These are phyloP conservation scores for Cladophialophora chaetospira DNA, from an alignment of 2,329 filamentous ascomycete species.

Conservation along the genomic window DNA sequence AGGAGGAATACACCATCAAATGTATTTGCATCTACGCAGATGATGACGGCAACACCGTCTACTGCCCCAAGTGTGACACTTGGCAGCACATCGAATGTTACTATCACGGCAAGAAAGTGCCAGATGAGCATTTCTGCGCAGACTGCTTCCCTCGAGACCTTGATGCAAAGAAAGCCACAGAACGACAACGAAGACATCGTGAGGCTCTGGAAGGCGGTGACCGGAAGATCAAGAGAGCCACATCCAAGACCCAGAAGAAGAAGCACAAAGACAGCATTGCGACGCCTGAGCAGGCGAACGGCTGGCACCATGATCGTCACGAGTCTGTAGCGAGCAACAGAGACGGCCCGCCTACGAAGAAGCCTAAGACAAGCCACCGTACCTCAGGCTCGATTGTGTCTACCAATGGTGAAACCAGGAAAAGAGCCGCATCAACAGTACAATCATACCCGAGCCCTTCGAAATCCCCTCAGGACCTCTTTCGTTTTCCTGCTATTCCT, in stretches of 20 bases:
- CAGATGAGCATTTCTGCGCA: conserved; percentile 78
- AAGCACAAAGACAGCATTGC: conserved; percentile 68
- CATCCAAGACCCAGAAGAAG: conserved; percentile 84
- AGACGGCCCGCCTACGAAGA: conserved; percentile 69
- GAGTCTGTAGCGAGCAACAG: conserved; percentile 56
- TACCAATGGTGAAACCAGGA: conserved; percentile 62
- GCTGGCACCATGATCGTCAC: conserved; percentile 59
- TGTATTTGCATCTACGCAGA: conserved; percentile 93
- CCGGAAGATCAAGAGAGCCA: conserved; percentile 72
- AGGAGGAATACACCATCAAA: conserved; percentile 80
- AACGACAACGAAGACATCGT: conserved; percentile 67
- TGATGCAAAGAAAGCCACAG: conserved; percentile 72
- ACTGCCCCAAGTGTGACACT: conserved; percentile 92
- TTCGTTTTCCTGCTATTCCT: conserved; percentile 65
- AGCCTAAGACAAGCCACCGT: conserved; percentile 78
- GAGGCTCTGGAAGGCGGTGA: conserved; percentile 61
- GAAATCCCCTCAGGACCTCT: conserved; percentile 56
- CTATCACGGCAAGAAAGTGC: conserved; percentile 77
- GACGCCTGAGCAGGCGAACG: conserved; percentile 65
- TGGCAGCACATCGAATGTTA: conserved; percentile 99
- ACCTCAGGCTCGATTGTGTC: conserved; percentile 74
- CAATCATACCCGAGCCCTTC: conserved; percentile 72
- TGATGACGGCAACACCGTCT: conserved; percentile 97
- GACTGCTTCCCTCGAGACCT: conserved; percentile 81
- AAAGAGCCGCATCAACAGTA: conserved; percentile 60